A percentile compares a stretch with the other conserved stretches of the same genome.
Conservation (phyloP, 2,329 filamentous ascomycete species). For the Helotiales sp. region DNA sequence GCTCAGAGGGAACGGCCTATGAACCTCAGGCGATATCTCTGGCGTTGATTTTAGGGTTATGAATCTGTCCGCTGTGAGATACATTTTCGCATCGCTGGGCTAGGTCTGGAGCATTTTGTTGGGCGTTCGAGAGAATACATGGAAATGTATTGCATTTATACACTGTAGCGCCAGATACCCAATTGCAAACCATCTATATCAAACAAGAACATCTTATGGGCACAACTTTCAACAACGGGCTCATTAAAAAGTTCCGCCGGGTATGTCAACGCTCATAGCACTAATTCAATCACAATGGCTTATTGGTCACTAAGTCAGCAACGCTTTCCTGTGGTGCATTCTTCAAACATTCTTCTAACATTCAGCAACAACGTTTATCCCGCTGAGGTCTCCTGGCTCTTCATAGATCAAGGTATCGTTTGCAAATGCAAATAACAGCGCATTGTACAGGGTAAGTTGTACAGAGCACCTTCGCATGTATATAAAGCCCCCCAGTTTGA, state of each 20-base stretch:
- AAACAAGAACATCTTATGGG: background rate
- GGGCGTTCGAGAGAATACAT: background rate
- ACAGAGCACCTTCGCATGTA: slow-evolving; percentile 48
- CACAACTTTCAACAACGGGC: slow-evolving; percentile 8
- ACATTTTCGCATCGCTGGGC: background rate
- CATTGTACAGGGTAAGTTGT: no score
- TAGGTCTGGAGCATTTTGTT: background rate
- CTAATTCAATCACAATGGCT: background rate
- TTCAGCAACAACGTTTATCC: background rate
- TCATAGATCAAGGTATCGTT: slow-evolving; percentile 50
- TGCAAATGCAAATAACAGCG: slow-evolving; percentile 44
- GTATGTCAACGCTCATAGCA: background rate
- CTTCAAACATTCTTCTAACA: slow-evolving; percentile 6
- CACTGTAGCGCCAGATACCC: slow-evolving; percentile 6
- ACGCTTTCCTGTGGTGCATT: background rate
- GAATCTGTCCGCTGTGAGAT: background rate
- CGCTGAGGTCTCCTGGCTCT: slow-evolving; percentile 40
- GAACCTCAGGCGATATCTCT: background rate
- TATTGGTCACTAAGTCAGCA: background rate
- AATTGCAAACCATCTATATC: background rate
- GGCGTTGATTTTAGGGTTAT: background rate
- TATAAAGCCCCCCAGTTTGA: slow-evolving; percentile 7
- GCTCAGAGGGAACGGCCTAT: slow-evolving; percentile 4
- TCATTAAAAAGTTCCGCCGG: background rate
- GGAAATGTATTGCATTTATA: background rate